Evolutionary conservation across 2,329 filamentous ascomycete genomes (phyloP).

Genomic region (Boeremia lycopersici): DNA sequence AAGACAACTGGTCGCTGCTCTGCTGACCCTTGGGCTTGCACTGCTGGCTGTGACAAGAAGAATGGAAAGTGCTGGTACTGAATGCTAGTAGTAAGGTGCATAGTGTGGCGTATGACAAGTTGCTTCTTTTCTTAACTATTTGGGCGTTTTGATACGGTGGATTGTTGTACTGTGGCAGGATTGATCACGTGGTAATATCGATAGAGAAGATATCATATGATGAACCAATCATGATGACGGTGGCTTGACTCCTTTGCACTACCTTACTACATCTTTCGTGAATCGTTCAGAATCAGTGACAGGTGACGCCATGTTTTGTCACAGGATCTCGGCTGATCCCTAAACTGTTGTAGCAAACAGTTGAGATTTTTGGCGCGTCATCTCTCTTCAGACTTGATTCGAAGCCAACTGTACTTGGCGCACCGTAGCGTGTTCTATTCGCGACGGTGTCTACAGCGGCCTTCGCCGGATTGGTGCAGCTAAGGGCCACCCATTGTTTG

Average conservation of each 20-base stretch:
- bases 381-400: no score
- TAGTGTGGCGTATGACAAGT: background rate
- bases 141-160: conserved; percentile 3
- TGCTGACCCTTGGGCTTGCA: conserved; percentile 29
- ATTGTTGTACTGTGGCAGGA: conserved; percentile 4
- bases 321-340: no score
- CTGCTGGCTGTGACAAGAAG: conserved; percentile 35
- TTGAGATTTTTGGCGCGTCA: no score
- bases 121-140: conserved; percentile 1
- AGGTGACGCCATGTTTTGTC: no score
- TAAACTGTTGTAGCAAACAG: no score
- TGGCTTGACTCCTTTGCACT: background rate
- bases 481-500: no score
- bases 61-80: conserved; percentile 38
- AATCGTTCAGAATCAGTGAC: background rate
- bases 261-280: background rate
- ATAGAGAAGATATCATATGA: conserved; percentile 1
- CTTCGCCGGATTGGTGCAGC: no score
- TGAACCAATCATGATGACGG: background rate
- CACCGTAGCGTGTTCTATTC: no score
- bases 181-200: conserved; percentile 9
- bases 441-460: no score
- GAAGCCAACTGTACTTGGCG: no score
- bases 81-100: background rate
- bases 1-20: conserved; percentile 29